Base-by-base conservation (phyloP, 2,329 filamentous ascomycete genomes). In the Cytospora piceae region DNA sequence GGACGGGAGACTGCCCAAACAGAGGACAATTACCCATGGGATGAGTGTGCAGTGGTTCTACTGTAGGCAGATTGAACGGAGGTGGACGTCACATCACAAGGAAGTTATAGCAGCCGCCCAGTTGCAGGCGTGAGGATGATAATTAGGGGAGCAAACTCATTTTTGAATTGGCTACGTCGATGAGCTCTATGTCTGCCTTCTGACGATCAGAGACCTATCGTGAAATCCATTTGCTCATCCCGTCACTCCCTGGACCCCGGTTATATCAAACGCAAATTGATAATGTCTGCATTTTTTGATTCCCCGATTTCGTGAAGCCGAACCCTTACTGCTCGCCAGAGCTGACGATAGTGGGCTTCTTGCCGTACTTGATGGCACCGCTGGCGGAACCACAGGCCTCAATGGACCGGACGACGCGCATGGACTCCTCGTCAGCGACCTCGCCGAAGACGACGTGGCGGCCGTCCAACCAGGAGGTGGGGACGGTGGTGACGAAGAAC, bases 401-500 rank as follows among this genome's bases (percentile, higher is more conserved):
- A 52, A 90, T 75, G 67, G 85, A 81, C 80, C 81, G 84, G 78
- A 90, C 86, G 65, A 88, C 70, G 34, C 78, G 73, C 77, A 87
- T 71, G 65, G 80, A 82, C 54, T 78, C 70, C 1, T 77, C 67
- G 69, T 84, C 82, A 66, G 81, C 81, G 56, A 94, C 90, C 82
- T 91, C 83, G 77, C 92, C 92, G 81, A 94, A 94, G 77, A 93
- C 91, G 79, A 93, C 90, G 85, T 95, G 92, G 78, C 90, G 90
- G 76, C 87, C 87, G 78, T 95, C 86, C 72, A 95, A 85, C 85
- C 96, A 96, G 64, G 89, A 89, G 68, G 95, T 98, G 67, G 89
- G 85, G 59, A 96, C 93, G 64, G 94, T 98, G 74, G 94, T 98
- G 77, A 98, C 83, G 85, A 98, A 98, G 86, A 98, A 98, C 81